Conservation (phyloP, 2,329 filamentous ascomycete species). For the Amauroascus verrucosus region DNA sequence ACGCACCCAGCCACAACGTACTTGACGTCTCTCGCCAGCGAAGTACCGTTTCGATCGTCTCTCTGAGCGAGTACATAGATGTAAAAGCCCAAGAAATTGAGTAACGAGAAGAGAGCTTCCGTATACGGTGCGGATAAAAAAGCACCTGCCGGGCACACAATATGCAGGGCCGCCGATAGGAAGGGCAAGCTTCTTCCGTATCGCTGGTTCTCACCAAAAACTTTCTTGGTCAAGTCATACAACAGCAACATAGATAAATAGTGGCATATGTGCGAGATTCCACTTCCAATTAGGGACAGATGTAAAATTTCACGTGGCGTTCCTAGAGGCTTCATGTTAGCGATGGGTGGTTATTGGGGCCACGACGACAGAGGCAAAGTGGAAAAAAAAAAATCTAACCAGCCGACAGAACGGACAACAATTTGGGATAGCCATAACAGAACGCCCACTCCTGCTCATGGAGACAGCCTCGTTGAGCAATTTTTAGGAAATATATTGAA, state of each 20-base stretch:
- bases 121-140: slow-evolving; percentile 82
- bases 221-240: slow-evolving; percentile 51
- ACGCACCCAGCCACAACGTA: slow-evolving; percentile 53
- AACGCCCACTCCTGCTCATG: slow-evolving; percentile 60
- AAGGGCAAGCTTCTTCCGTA: slow-evolving; percentile 36
- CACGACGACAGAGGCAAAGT: neutral
- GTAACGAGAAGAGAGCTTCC: slow-evolving; percentile 66
- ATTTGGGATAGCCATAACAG: slow-evolving; percentile 44
- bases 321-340: neutral
- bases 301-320: neutral
- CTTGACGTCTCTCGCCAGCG: slow-evolving; percentile 35
- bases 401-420: slow-evolving; percentile 33
- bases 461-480: slow-evolving; percentile 45
- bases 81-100: slow-evolving; percentile 65
- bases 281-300: slow-evolving; percentile 47
- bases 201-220: slow-evolving; percentile 40
- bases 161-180: slow-evolving; percentile 61
- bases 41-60: slow-evolving; percentile 24
- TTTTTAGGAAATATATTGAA: slow-evolving; percentile 49
- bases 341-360: neutral
- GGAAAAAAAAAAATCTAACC: slow-evolving; percentile 20
- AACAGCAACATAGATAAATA: slow-evolving; percentile 63
- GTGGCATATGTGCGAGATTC: slow-evolving; percentile 64
- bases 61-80: slow-evolving; percentile 48
- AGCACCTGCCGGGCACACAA: slow-evolving; percentile 76